phyloP scores from a whole-genome alignment of 257 asterid genomes.

The Jacaranda mimosifolia region DNA sequence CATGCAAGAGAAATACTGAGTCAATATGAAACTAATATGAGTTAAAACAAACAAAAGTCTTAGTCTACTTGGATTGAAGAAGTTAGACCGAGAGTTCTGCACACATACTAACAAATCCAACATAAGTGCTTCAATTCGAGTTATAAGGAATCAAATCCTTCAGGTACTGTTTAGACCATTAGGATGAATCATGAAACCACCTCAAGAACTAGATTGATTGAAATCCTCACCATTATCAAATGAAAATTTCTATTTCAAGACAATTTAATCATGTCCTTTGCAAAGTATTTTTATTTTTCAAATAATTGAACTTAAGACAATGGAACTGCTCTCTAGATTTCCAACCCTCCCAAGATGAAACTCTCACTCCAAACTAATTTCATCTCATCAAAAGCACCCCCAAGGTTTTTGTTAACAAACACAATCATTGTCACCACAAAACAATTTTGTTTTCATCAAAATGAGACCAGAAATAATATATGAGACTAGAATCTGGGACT shows the following conservation, averaged over 20 bases:
- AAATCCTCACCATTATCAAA: neutral
- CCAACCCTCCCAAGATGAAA: neutral
- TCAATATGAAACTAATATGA: neutral
- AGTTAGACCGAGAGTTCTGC: neutral
- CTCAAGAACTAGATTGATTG: neutral
- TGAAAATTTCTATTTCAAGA: neutral
- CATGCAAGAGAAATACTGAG: neutral
- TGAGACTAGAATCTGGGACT: too few species aligned
- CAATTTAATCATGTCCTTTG: neutral
- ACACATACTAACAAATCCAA: neutral
- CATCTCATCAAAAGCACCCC: neutral
- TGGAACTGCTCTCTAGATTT: neutral
- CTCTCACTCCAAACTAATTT: too few species aligned
- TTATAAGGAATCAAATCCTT: neutral
- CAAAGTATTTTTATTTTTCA: neutral
- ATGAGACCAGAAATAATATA: too few species aligned
- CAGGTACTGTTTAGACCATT: neutral
- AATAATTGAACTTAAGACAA: neutral
- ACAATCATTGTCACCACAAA: neutral
- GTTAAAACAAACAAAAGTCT: neutral
- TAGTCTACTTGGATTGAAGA: neutral
- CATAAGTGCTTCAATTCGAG: neutral
- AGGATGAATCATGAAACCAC: neutral
- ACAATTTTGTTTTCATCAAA: neutral
- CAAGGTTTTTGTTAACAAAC: neutral